phyloP scores from a whole-genome alignment of 331 rosid genomes.

The Saraca asoca region DNA sequence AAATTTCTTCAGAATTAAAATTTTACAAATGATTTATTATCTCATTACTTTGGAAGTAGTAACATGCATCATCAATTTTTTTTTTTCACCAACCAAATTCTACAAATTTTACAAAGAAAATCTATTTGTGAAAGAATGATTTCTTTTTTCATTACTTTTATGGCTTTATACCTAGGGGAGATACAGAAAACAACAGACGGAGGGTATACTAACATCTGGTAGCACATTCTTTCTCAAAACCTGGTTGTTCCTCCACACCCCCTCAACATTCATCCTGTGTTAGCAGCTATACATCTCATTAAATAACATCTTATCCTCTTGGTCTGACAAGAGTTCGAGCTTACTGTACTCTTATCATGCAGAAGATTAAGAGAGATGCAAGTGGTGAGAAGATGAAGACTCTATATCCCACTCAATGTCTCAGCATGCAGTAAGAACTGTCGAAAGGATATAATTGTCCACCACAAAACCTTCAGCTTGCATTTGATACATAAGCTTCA shows the following conservation, averaged over 20 bases:
- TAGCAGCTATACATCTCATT: slow-evolving; percentile 31
- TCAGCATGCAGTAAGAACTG: slow-evolving; percentile 72
- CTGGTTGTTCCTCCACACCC: slow-evolving; percentile 14
- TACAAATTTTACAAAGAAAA: too few species aligned
- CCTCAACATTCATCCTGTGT: slow-evolving; percentile 12
- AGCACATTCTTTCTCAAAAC: slow-evolving; percentile 12
- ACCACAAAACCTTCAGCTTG: slow-evolving; percentile 72
- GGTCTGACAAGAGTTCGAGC: slow-evolving; percentile 15
- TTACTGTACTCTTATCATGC: slow-evolving; percentile 13
- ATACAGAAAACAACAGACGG: slow-evolving; percentile 15
- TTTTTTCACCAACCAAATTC: too few species aligned
- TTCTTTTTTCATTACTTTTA: slow-evolving; percentile 7
- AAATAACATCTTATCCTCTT: slow-evolving; percentile 1
- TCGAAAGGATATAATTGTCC: slow-evolving; percentile 66
- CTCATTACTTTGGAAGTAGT: not conserved
- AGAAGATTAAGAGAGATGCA: slow-evolving; percentile 48
- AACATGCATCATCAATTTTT: slow-evolving; percentile 14
- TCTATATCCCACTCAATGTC: slow-evolving; percentile 45
- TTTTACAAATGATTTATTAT: not conserved
- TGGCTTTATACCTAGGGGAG: not conserved
- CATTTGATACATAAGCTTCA: slow-evolving; percentile 82
- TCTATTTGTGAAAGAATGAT: too few species aligned
- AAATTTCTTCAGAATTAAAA: not conserved
- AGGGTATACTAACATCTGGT: slow-evolving; percentile 11
- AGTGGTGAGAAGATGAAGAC: slow-evolving; percentile 44